Evolutionary conservation across 441 rosid species (phyloP).

Genomic region (Kokia cookei): DNA sequence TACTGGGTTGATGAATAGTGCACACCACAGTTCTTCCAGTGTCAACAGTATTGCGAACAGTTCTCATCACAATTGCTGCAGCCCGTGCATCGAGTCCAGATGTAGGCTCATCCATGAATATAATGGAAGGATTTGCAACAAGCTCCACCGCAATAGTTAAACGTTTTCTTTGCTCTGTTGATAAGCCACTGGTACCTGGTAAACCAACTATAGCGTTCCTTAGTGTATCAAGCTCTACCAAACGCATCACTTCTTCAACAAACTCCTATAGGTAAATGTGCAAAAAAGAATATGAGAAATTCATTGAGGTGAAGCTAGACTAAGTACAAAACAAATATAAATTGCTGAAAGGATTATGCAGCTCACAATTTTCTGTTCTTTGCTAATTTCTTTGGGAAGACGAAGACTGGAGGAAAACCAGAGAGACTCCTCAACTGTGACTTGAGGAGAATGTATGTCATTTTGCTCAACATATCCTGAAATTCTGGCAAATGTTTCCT

Average conservation of each 20-base stretch:
- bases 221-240: conserved; percentile 77
- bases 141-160: conserved; percentile 95
- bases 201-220: conserved; percentile 79
- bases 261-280: conserved; percentile 50
- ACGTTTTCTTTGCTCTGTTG: conserved; percentile 92
- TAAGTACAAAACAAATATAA: not conserved
- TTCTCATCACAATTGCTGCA: conserved; percentile 96
- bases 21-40: conserved; percentile 97
- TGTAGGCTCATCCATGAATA: conserved; percentile 98
- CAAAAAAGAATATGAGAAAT: conserved; percentile 1
- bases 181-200: conserved; percentile 78
- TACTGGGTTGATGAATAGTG: conserved; percentile 95
- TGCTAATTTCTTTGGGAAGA: conserved; percentile 74
- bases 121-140: conserved; percentile 91
- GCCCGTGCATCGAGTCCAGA: conserved; percentile 98
- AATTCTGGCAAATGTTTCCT: conserved; percentile 78
- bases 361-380: conserved; percentile 57
- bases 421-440: conserved; percentile 89
- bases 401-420: conserved; percentile 85
- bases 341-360: not conserved
- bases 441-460: conserved; percentile 97
- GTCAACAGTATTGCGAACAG: conserved; percentile 93
- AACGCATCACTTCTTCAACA: conserved; percentile 89
- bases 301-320: not conserved
- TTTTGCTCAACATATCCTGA: conserved; percentile 97